Conservation (phyloP, 1,284 basidiomycete species). For the Wallemia ichthyophaga region DNA sequence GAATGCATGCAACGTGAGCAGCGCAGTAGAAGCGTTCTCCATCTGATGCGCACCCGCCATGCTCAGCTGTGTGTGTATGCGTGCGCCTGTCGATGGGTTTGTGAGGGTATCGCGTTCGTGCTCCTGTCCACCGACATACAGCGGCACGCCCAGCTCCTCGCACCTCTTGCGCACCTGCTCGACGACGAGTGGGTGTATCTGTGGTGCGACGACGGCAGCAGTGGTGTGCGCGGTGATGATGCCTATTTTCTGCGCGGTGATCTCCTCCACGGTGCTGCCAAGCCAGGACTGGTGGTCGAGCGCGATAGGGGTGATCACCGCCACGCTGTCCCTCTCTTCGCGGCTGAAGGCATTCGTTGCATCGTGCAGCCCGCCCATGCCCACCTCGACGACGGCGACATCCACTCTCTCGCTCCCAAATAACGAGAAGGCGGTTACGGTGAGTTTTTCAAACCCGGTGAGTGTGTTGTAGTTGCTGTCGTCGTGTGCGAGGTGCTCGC, state of each 20-base stretch:
- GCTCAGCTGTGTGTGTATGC: slow-evolving; percentile 15
- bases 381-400: slow-evolving; percentile 67
- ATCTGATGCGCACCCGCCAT: slow-evolving; percentile 58
- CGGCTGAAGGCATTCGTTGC: slow-evolving; percentile 45
- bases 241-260: slow-evolving; percentile 54
- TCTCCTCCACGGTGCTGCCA: slow-evolving; percentile 40
- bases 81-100: neutral
- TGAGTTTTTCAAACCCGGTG: slow-evolving; percentile 56
- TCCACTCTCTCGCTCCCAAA: slow-evolving; percentile 42
- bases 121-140: slow-evolving; percentile 3
- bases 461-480: slow-evolving; percentile 24
- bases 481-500: slow-evolving; percentile 23
- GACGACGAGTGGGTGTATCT: slow-evolving; percentile 26
- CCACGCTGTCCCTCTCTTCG: slow-evolving; percentile 24
- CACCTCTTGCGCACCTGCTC: slow-evolving; percentile 9
- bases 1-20: slow-evolving; percentile 23
- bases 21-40: slow-evolving; percentile 43
- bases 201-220: slow-evolving; percentile 43
- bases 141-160: neutral
- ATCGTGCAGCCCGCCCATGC: slow-evolving; percentile 72
- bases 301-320: slow-evolving; percentile 47
- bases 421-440: slow-evolving; percentile 37
- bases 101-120: neutral
- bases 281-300: slow-evolving; percentile 78
- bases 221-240: slow-evolving; percentile 34